These are phyloP conservation scores for Chalaropsis thielavioides DNA, from an alignment of 2,329 filamentous ascomycete species.

Conservation along the genomic window DNA sequence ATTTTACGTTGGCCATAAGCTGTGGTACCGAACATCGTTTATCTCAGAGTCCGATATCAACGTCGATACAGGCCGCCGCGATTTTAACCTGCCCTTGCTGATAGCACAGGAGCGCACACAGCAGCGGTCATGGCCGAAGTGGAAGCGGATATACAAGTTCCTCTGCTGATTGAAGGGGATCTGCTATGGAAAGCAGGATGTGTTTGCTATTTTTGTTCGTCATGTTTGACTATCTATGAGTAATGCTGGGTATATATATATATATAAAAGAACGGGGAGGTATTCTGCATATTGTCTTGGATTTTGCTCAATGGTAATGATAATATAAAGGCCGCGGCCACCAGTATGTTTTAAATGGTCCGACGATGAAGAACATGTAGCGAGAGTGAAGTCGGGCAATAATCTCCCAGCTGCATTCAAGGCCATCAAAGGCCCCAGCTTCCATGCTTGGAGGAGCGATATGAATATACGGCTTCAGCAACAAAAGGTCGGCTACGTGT, in stretches of 20 bases:
- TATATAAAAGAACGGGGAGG: no score
- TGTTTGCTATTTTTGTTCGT: background rate
- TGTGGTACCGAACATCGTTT: conserved; percentile 54
- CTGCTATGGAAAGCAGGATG: background rate
- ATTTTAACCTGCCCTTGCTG: conserved; percentile 67
- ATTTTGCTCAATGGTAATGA: background rate
- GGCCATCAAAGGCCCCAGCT: no score
- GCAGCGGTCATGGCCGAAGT: conserved; percentile 52
- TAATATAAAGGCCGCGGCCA: no score
- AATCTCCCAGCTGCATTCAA: no score
- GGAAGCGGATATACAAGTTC: conserved; percentile 63
- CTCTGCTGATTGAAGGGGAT: conserved; percentile 39
- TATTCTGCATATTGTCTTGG: background rate
- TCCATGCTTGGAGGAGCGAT: no score
- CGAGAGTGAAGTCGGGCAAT: no score
- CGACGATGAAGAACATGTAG: no score
- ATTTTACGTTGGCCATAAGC: conserved; percentile 62
- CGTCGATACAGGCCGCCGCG: conserved; percentile 67
- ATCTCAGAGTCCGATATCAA: conserved; percentile 66
- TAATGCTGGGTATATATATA: no score
- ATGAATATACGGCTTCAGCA: no score
- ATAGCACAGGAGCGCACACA: conserved; percentile 70
- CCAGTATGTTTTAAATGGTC: no score
- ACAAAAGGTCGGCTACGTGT: no score
- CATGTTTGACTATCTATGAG: background rate